A percentile compares a stretch with the other conserved stretches of the same genome.
Conservation (phyloP, 257 asterid species). For the Sherardia arvensis region DNA sequence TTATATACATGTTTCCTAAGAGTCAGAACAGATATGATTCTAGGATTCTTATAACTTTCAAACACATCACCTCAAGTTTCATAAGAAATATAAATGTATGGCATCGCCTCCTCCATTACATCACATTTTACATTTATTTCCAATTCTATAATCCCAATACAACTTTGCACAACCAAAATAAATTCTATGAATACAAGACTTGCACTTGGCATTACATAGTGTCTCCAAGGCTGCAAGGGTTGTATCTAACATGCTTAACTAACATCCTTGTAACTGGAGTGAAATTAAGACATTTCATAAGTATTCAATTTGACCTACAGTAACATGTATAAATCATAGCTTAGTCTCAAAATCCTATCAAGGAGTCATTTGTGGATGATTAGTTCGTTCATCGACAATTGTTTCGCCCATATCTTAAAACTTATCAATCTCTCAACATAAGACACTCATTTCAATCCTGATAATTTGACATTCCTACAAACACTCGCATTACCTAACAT, state of each 20-base stretch:
- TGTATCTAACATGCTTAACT: background rate
- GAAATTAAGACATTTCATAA: background rate
- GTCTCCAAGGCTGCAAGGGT: background rate
- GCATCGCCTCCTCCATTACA: background rate
- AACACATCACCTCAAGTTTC: background rate
- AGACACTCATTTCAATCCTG: background rate
- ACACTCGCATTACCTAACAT: background rate
- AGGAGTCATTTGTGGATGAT: background rate
- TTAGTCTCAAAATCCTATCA: background rate
- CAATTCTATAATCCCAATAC: background rate
- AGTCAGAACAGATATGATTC: background rate
- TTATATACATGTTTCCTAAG: background rate
- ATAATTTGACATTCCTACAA: background rate
- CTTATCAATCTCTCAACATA: background rate
- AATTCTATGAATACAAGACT: background rate
- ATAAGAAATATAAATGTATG: background rate
- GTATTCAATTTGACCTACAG: background rate
- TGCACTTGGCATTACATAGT: too few relatives aligned
- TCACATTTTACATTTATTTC: background rate
- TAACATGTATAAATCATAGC: background rate
- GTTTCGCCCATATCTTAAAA: background rate
- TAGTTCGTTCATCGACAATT: background rate
- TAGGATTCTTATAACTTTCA: background rate
- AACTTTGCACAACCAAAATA: background rate
- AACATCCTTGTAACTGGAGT: background rate